Conservation (phyloP, 345 rosid genomes). For the Dovyalis caffra region DNA sequence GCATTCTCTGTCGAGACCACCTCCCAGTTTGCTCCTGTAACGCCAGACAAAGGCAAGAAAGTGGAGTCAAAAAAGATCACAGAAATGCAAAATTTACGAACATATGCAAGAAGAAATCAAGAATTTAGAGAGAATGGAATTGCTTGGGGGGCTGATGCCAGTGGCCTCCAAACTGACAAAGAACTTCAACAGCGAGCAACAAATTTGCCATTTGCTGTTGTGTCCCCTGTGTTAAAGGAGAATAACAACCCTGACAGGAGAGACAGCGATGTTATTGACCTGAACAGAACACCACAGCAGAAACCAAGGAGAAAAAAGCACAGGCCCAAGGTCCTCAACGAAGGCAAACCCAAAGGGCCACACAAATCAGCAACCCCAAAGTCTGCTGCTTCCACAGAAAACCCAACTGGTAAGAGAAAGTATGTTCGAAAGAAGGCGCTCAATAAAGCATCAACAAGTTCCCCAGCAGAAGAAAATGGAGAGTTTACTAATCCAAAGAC, state of each 20-base stretch:
- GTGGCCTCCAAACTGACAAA: conserved; percentile 16
- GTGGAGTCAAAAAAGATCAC: conserved; percentile 17
- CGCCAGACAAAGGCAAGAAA: conserved; percentile 47
- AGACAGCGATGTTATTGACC: conserved; percentile 19
- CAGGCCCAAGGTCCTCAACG: conserved; percentile 30
- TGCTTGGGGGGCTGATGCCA: conserved; percentile 11
- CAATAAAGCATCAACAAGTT: conserved; percentile 16
- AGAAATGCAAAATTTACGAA: conserved; percentile 15
- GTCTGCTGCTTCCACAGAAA: neutral
- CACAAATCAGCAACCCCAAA: conserved; percentile 8
- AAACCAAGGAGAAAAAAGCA: conserved; percentile 29
- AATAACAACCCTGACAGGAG: conserved; percentile 37
- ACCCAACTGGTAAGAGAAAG: conserved; percentile 11
- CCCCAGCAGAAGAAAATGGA: conserved; percentile 17
- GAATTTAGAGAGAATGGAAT: conserved; percentile 24
- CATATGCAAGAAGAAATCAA: conserved; percentile 14
- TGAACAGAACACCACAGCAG: conserved; percentile 23
- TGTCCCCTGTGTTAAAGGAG: conserved; percentile 18
- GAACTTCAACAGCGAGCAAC: conserved; percentile 22
- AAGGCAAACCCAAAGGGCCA: conserved; percentile 19
- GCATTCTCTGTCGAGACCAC: conserved; percentile 12
- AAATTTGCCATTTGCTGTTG: conserved; percentile 28
- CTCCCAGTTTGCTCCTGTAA: conserved; percentile 45
- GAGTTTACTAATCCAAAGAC: conserved; percentile 30
- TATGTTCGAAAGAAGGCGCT: conserved; percentile 12